Evolutionary conservation across 805 yeast genomes (phyloP).

Genomic region (Schizosaccharomyces cryophilus): DNA sequence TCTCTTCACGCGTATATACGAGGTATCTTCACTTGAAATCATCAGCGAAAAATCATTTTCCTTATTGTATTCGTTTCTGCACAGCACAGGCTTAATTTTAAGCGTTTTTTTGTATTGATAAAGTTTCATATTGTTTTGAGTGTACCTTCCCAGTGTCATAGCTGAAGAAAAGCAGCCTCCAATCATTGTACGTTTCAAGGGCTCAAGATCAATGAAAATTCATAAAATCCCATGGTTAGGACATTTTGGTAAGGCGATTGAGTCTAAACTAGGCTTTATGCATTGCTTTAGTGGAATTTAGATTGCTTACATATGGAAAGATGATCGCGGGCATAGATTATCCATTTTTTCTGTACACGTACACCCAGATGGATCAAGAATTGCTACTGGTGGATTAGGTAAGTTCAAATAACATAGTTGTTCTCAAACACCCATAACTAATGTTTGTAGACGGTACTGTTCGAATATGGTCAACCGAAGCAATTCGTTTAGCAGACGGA

Average conservation of each 20-base stretch:
- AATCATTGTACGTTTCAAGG: neutral
- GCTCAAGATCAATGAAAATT: neutral
- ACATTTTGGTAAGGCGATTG: neutral
- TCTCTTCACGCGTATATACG: no score
- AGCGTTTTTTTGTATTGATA: no score
- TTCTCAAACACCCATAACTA: neutral
- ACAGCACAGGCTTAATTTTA: neutral
- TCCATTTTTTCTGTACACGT: slow-evolving; percentile 55
- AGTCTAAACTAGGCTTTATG: no score
- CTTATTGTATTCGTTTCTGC: no score
- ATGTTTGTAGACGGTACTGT: slow-evolving; percentile 54
- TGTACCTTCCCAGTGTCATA: no score
- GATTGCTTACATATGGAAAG: neutral
- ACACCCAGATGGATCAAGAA: slow-evolving; percentile 54
- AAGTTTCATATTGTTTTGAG: no score
- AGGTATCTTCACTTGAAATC: no score
- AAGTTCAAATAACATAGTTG: neutral
- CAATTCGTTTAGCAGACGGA: slow-evolving; percentile 12
- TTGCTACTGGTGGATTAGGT: slow-evolving; percentile 71
- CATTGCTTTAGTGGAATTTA: neutral
- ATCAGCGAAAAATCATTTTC: no score
- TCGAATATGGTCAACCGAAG: slow-evolving; percentile 72
- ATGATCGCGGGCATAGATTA: neutral
- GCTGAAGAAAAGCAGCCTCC: no score
- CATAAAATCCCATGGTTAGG: neutral